Base-by-base conservation (phyloP, 208 protist species). In the Wallacemonas sp. region DNA sequence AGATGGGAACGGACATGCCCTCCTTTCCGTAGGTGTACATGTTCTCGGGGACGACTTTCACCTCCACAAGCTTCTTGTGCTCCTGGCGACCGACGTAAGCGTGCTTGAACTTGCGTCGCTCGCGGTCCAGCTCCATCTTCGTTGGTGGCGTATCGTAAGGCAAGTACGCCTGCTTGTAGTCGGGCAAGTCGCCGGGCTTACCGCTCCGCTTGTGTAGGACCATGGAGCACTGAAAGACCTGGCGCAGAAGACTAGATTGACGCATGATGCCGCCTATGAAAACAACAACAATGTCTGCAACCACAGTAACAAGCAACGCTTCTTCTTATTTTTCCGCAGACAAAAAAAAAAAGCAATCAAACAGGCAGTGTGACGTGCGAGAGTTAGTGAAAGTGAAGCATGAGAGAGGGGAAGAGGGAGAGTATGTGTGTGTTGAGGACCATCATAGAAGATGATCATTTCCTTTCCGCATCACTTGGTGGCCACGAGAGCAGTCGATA, bases 1-100 rank as follows among this genome's bases (percentile, higher is more conserved):
- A 80, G 50, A 97, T 92, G 61, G 91, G 91, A 3, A 97, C 23
- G 3, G 89, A 92, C 88, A 97, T 94, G n/a, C 91, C 91, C 55
- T 97, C 88, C 72, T 97, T 97, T 2, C 91, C 91, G 57, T 94
- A 97, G 5, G 88, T 94, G 81, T 93, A 97, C 79, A 97, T 85
- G 67, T 97, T 97, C 64, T 87, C 70, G 16, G 91, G 91, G 8
- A 97, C 91, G 33, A 92, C 84, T 71, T 93, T 94, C 10, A 97
- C 88, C 45, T 91, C 83, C 29, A 95, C 76, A 29, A 93, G 38
- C 67, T 87, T 91, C 42, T 82, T 76, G 62, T 90, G 77, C 63
- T 96, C 86, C 72, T 84, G 74, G 8, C 84, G 78, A n/a, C 87
- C 87, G 38, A 83, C 70, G 61, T 83, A 88, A 0, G 87, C 87